These are phyloP conservation scores for Pythium folliculosum DNA, from an alignment of 352 stramenopile genomes.

Conservation along the genomic window DNA sequence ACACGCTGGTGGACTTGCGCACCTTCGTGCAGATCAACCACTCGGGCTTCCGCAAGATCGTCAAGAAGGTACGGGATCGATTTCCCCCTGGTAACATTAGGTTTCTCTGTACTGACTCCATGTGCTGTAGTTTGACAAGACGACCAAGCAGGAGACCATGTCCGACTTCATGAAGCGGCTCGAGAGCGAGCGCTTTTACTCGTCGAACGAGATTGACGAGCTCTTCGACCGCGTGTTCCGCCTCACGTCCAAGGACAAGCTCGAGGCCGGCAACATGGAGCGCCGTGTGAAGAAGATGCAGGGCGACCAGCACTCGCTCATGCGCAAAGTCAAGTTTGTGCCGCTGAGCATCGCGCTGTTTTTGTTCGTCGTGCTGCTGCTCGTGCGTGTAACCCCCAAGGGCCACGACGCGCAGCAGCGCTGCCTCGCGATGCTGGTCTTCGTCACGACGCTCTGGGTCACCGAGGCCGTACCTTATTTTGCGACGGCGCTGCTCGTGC, in stretches of 20 bases:
- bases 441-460: constrained; percentile 90
- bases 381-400: constrained; percentile 77
- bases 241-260: constrained; percentile 85
- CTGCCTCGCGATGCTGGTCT: constrained; percentile 89
- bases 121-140: constrained; percentile 88
- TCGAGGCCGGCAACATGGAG: constrained; percentile 89
- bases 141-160: constrained; percentile 65
- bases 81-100: background rate
- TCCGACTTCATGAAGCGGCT: constrained; percentile 83
- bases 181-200: constrained; percentile 77
- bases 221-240: constrained; percentile 79
- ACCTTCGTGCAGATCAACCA: constrained; percentile 92
- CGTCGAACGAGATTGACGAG: constrained; percentile 72
- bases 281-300: constrained; percentile 79
- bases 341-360: constrained; percentile 70
- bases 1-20: constrained; percentile 87
- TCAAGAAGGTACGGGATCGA: constrained; percentile 78
- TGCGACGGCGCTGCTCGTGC: constrained; percentile 88
- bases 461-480: constrained; percentile 92
- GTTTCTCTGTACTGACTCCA: background rate
- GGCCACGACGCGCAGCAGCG: constrained; percentile 80
- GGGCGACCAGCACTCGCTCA: constrained; percentile 77
- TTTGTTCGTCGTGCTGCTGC: constrained; percentile 73
- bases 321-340: constrained; percentile 86
- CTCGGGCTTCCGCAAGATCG: constrained; percentile 92